Percentiles rank a stretch among this genome's conserved stretches.
phyloP scores from a whole-genome alignment of 2,329 filamentous ascomycete genomes.

The Massarina eburnea region DNA sequence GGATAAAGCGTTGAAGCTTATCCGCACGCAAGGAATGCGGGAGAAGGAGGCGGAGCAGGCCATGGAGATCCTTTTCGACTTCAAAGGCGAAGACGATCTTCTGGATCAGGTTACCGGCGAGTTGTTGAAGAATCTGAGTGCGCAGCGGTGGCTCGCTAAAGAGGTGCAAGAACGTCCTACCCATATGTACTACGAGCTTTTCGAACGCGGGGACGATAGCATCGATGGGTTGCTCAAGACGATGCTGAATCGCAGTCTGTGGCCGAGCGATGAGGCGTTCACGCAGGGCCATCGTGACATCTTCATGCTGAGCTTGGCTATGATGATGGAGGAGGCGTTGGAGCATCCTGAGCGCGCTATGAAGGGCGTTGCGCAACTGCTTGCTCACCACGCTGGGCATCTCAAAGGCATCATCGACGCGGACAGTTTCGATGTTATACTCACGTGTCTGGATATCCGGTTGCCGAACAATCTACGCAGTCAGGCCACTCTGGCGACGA shows the following conservation, averaged over 20 bases:
- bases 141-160: conserved; percentile 44
- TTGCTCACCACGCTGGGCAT: conserved; percentile 56
- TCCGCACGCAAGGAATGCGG: conserved; percentile 34
- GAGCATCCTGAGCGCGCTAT: conserved; percentile 66
- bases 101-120: conserved; percentile 45
- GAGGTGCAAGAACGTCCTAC: conserved; percentile 44
- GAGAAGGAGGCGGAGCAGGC: conserved; percentile 43
- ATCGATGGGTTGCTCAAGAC: conserved; percentile 48
- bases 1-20: conserved; percentile 38
- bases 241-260: conserved; percentile 45
- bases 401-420: conserved; percentile 66
- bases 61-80: conserved; percentile 46
- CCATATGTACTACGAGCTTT: conserved; percentile 47
- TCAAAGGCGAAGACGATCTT: conserved; percentile 45
- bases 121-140: conserved; percentile 38
- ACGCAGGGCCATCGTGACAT: conserved; percentile 57
- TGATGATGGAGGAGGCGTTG: conserved; percentile 86
- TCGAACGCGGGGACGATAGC: conserved; percentile 48
- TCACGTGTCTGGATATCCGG: conserved; percentile 85
- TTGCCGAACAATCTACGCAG: conserved; percentile 72
- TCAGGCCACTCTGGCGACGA: conserved; percentile 78
- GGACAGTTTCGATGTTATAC: conserved; percentile 79
- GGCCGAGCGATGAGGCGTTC: conserved; percentile 48
- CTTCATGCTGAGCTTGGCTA: conserved; percentile 78
- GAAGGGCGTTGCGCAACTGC: conserved; percentile 60